Evolutionary conservation across 2,329 filamentous ascomycete genomes (phyloP).

Genomic region (Magnaporthiopsis poae): DNA sequence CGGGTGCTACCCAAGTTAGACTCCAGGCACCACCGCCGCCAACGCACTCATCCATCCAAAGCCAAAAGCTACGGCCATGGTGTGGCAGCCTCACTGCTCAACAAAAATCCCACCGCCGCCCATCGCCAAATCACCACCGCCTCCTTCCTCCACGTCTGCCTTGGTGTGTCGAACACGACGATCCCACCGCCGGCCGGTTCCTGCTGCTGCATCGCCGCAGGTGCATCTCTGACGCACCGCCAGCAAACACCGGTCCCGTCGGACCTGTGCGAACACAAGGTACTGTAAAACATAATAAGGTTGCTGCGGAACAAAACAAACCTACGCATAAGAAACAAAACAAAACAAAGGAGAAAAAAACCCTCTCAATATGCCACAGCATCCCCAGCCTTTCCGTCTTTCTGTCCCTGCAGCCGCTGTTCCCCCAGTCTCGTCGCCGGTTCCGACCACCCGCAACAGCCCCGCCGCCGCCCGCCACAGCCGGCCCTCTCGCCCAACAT

Average conservation of each 20-base stretch:
- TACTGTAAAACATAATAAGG: neutral
- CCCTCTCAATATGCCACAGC: slow-evolving; percentile 9
- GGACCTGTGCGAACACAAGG: neutral
- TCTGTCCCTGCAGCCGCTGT: neutral
- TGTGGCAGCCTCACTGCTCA: neutral
- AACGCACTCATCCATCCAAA: neutral
- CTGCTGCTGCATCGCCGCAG: neutral
- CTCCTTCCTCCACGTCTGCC: neutral
- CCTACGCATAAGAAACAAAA: neutral
- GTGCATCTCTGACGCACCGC: neutral
- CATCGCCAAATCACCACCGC: neutral
- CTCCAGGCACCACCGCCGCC: neutral
- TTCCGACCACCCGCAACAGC: neutral
- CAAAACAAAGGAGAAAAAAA: neutral
- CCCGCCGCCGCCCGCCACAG: neutral
- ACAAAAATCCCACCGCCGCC: neutral
- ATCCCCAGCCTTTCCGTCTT: neutral
- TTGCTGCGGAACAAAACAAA: neutral
- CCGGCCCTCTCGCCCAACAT: slow-evolving; percentile 12
- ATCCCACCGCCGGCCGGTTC: neutral
- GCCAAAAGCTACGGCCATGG: neutral
- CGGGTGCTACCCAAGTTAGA: neutral
- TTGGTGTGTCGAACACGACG: neutral
- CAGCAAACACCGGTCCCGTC: neutral
- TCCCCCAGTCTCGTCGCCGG: slow-evolving; percentile 1